phyloP scores from a whole-genome alignment of 2,329 filamentous ascomycete genomes.

The Apiospora saccharicola region DNA sequence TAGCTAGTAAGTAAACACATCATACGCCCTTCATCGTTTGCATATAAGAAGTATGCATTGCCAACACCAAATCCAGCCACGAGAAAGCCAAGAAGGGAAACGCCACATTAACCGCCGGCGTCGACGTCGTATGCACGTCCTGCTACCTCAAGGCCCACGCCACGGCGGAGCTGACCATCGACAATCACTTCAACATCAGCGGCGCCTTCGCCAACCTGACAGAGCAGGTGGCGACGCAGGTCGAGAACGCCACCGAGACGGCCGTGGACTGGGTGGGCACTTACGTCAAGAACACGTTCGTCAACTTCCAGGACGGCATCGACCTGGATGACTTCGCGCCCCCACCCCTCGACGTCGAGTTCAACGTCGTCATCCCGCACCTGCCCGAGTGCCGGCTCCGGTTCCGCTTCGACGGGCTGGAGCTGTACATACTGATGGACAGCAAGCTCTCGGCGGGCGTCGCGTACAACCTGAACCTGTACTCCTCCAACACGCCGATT shows the following conservation, averaged over 20 bases:
- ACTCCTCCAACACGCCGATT: slow-evolving; percentile 50
- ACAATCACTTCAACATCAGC: slow-evolving; percentile 49
- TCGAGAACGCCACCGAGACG: slow-evolving; percentile 44
- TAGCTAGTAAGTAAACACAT: slow-evolving; percentile 17
- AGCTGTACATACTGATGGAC: slow-evolving; percentile 59
- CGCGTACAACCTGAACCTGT: slow-evolving; percentile 58
- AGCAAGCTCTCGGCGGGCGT: slow-evolving; percentile 49
- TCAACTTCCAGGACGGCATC: slow-evolving; percentile 38
- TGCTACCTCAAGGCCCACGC: slow-evolving; percentile 60
- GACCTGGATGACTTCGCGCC: slow-evolving; percentile 43
- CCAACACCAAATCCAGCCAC: slow-evolving; percentile 20
- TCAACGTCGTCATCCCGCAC: slow-evolving; percentile 51
- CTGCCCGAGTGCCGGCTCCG: slow-evolving; percentile 52
- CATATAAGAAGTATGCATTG: slow-evolving; percentile 24
- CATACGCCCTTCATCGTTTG: not conserved
- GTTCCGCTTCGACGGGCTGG: slow-evolving; percentile 58
- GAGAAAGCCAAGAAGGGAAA: slow-evolving; percentile 30
- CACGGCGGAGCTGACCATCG: slow-evolving; percentile 50
- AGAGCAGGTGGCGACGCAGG: slow-evolving; percentile 40
- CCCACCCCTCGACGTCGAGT: slow-evolving; percentile 49
- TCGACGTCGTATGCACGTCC: slow-evolving; percentile 54
- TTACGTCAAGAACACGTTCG: slow-evolving; percentile 33
- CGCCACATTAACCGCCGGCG: slow-evolving; percentile 33
- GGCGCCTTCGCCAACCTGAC: slow-evolving; percentile 44
- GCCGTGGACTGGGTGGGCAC: slow-evolving; percentile 38